phyloP scores from a whole-genome alignment of 2,329 filamentous ascomycete species.

The Helotiales sp. region DNA sequence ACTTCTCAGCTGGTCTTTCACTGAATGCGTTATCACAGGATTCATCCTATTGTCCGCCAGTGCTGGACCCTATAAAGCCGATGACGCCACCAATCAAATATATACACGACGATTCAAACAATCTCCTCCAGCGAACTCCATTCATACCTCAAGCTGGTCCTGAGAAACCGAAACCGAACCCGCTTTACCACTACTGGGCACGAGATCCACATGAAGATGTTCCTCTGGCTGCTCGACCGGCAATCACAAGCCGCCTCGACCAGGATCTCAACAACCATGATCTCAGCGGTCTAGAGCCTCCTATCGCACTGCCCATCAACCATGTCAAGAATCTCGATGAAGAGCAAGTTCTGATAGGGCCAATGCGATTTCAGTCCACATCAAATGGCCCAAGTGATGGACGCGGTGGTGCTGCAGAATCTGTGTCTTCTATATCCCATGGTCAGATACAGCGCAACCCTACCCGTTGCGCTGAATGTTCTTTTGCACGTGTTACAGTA shows the following conservation, averaged over 20 bases:
- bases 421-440: neutral
- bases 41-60: neutral
- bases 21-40: neutral
- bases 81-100: neutral
- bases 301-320: too few relatives aligned
- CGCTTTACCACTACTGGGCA: neutral
- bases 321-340: too few relatives aligned
- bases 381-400: too few relatives aligned
- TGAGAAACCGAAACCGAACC: neutral
- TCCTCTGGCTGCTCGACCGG: neutral
- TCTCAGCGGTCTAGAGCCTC: too few relatives aligned
- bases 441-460: neutral
- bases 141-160: neutral
- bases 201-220: neutral
- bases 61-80: neutral
- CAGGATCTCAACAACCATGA: too few relatives aligned
- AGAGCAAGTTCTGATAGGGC: too few relatives aligned
- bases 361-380: too few relatives aligned
- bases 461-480: neutral
- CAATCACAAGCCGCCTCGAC: neutral
- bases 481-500: neutral
- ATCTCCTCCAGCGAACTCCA: neutral
- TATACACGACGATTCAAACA: neutral
- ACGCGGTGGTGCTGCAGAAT: too few relatives aligned
- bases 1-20: too few relatives aligned